Percentiles rank a stretch among this genome's conserved stretches.
Evolutionary conservation across 768 basidiomycete species (phyloP).

Genomic region (Pulveroboletus ravenelii): DNA sequence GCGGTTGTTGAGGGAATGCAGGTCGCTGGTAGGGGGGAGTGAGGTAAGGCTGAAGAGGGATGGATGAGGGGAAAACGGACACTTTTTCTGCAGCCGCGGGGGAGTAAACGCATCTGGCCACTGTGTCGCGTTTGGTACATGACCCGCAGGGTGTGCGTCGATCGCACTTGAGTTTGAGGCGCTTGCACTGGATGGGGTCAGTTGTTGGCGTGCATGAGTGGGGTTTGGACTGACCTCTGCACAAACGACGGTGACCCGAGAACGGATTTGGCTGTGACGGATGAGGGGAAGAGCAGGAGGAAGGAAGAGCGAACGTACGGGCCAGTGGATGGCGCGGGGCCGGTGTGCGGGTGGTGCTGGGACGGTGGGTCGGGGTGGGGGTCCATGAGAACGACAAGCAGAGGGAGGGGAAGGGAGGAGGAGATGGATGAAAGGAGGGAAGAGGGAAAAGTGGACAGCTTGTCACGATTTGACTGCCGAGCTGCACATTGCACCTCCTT

Average conservation of each 20-base stretch:
- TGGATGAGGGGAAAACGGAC: conserved; percentile 38
- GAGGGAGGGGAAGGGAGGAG: too few relatives aligned
- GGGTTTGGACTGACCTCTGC: conserved; percentile 55
- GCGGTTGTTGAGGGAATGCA: conserved; percentile 80
- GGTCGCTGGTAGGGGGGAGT: conserved; percentile 43
- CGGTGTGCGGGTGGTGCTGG: conserved; percentile 16
- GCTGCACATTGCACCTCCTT: conserved; percentile 19
- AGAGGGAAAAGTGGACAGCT: not conserved
- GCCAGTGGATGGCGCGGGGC: conserved; percentile 21
- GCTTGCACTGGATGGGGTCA: conserved; percentile 61
- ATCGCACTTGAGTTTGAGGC: conserved; percentile 83
- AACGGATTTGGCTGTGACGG: conserved; percentile 56
- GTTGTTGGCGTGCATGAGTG: not conserved
- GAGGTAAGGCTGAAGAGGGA: not conserved
- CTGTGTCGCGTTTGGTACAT: conserved; percentile 75
- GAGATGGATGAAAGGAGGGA: not conserved
- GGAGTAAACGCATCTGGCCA: conserved; percentile 69
- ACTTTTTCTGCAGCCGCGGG: conserved; percentile 85
- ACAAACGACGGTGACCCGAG: conserved; percentile 75
- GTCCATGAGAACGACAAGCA: too few relatives aligned
- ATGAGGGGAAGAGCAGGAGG: conserved; percentile 2
- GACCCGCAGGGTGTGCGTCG: conserved; percentile 71
- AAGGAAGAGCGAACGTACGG: conserved; percentile 26
- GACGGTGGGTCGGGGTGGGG: conserved; percentile 12
- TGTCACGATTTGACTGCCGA: conserved; percentile 10